Evolutionary conservation across 805 yeast genomes (phyloP), one percentile per base, ranked within the genome.

Genomic region (Sugiyamaella lignohabitans): DNA sequence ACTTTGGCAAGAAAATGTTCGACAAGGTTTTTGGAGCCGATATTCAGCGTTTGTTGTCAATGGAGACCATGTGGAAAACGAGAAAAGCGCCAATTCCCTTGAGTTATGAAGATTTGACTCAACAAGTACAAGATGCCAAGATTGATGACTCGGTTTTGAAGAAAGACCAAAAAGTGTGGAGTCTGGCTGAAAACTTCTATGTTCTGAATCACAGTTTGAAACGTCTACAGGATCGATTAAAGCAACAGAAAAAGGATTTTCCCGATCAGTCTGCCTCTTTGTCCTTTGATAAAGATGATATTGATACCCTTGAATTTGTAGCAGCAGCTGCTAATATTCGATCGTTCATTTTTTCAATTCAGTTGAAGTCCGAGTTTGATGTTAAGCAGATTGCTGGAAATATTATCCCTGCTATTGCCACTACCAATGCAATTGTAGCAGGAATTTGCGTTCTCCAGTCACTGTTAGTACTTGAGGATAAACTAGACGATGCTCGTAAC

Each of bases 351-450:
- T 91, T 89, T 60, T 70, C 73, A 20, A 88, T 89, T 47, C 84
- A 80, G 29, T 55, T 70, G 43, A 82, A 84, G 60, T 73, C 93
- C 2, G 82, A 85, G 50, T 93, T 94, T 60, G 95, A 87, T 50
- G 78, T 85, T 51, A 93, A 93, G 62, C 94, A 69, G 48, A 88
- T 91, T 53, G 98, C 98, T 0, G 99, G 99, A 4, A 93, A 91
- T 64, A 93, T 93, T 57, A 93, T 93, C 36, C 98, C 99, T 0
- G 98, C 98, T 0, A 89, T 94, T 56, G 98, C 98, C 4, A 93
- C 98, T 1, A 91, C 97, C 2, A 93, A 93, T 63, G 98, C 98
- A 1, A 82, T 93, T 11, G 82, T 93, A 56, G 88, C 96, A 0
- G 98, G 98, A 0, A 75, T 87, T 54, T 83, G 93, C 14, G 81